phyloP scores from a whole-genome alignment of 2,329 filamentous ascomycete species.

The Xylariaceae sp. region DNA sequence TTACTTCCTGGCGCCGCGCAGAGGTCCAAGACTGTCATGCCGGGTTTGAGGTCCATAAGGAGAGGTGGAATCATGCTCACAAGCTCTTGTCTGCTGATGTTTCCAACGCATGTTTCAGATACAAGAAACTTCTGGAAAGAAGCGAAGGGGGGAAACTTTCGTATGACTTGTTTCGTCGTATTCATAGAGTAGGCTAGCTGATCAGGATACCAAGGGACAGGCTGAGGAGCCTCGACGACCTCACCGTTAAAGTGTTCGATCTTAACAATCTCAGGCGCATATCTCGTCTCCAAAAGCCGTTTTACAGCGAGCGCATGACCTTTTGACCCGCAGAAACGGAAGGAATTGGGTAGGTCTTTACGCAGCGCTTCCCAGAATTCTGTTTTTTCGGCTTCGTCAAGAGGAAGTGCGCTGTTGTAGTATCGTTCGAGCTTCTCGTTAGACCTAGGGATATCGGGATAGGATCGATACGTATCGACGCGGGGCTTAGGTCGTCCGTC shows the following conservation, averaged over 20 bases:
- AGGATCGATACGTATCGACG: slow-evolving; percentile 47
- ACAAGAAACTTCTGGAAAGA: slow-evolving; percentile 98
- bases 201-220: slow-evolving; percentile 92
- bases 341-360: slow-evolving; percentile 92
- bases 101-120: slow-evolving; percentile 94
- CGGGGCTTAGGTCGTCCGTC: slow-evolving; percentile 34
- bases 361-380: slow-evolving; percentile 85
- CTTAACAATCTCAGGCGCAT: slow-evolving; percentile 86
- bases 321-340: slow-evolving; percentile 95
- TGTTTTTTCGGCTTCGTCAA: slow-evolving; percentile 78
- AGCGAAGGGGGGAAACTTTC: slow-evolving; percentile 91
- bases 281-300: slow-evolving; percentile 83
- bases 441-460: slow-evolving; percentile 71
- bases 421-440: slow-evolving; percentile 87
- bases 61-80: slow-evolving; percentile 99
- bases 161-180: slow-evolving; percentile 93
- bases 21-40: slow-evolving; percentile 93
- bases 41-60: slow-evolving; percentile 86
- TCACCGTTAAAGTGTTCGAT: slow-evolving; percentile 84
- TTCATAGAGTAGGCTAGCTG: slow-evolving; percentile 97
- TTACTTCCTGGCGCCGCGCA: slow-evolving; percentile 98
- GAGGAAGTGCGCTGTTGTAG: slow-evolving; percentile 78
- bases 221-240: slow-evolving; percentile 78
- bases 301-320: slow-evolving; percentile 93
- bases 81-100: slow-evolving; percentile 96